Conservation (phyloP, 1,284 basidiomycete species). For the Phellopilus nigrolimitatus region DNA sequence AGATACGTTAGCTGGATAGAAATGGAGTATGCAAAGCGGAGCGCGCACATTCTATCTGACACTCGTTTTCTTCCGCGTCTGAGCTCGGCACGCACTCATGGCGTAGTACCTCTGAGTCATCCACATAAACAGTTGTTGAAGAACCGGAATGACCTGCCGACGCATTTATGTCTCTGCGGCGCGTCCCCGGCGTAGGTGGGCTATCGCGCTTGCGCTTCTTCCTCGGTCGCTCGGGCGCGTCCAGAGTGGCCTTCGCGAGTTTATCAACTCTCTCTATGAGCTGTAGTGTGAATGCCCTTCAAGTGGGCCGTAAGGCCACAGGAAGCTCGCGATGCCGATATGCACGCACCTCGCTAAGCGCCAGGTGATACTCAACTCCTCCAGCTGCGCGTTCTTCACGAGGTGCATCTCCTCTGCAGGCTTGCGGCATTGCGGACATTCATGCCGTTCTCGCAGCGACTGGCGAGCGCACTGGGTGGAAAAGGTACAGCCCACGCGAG, state of each 20-base stretch:
- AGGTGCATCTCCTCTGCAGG: constrained; percentile 52
- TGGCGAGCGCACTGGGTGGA: constrained; percentile 57
- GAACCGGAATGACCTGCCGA: background rate
- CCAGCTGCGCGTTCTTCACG: constrained; percentile 53
- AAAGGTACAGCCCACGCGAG: no score
- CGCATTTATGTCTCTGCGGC: background rate
- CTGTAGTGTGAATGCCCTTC: constrained; percentile 39
- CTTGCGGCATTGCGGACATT: constrained; percentile 65
- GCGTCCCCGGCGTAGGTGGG: background rate
- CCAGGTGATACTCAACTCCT: constrained; percentile 60
- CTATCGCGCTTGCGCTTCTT: constrained; percentile 9
- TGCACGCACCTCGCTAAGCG: constrained; percentile 51
- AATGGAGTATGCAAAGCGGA: background rate
- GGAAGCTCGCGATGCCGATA: background rate
- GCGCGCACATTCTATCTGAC: constrained; percentile 4
- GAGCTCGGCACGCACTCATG: constrained; percentile 16
- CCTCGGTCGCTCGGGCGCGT: constrained; percentile 1
- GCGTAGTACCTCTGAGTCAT: constrained; percentile 9
- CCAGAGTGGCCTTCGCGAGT: background rate
- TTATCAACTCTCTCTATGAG: constrained; percentile 9
- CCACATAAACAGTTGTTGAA: constrained; percentile 11
- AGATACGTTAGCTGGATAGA: background rate
- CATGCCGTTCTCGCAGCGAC: constrained; percentile 47
- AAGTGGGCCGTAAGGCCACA: background rate
- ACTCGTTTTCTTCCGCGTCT: constrained; percentile 17